Evolutionary conservation across 2,329 filamentous ascomycete species (phyloP).

Genomic region (Microthyrium microscopicum): DNA sequence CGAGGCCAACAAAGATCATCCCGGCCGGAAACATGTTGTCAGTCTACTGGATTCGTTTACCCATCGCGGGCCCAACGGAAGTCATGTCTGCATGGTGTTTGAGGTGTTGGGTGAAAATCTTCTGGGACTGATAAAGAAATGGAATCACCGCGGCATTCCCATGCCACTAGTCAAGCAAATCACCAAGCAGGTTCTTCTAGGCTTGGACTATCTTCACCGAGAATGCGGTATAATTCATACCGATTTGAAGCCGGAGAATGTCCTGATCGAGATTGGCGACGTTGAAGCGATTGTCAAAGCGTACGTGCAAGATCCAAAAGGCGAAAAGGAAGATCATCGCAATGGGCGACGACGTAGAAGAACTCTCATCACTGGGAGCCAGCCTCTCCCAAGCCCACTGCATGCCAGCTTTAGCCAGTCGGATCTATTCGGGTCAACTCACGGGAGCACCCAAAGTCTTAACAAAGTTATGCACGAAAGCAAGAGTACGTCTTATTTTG

Average conservation of each 20-base stretch:
- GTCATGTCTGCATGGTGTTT: slow-evolving; percentile 98
- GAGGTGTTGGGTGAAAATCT: slow-evolving; percentile 94
- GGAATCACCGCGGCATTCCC: slow-evolving; percentile 94
- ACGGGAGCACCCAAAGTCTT: slow-evolving; percentile 51
- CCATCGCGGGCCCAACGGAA: slow-evolving; percentile 90
- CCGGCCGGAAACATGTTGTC: slow-evolving; percentile 87
- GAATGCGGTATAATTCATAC: slow-evolving; percentile 99
- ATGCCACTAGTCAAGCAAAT: slow-evolving; percentile 97
- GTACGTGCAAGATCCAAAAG: slow-evolving; percentile 65
- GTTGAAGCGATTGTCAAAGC: slow-evolving; percentile 97
- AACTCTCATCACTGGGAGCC: slow-evolving; percentile 91
- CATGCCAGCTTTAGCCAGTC: slow-evolving; percentile 77
- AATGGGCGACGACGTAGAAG: slow-evolving; percentile 80
- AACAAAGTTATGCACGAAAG: slow-evolving; percentile 68
- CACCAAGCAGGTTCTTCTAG: slow-evolving; percentile 90
- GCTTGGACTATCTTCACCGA: slow-evolving; percentile 87
- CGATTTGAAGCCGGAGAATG: slow-evolving; percentile 93
- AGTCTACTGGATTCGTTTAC: slow-evolving; percentile 94
- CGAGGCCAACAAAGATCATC: slow-evolving; percentile 83
- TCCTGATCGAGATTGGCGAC: slow-evolving; percentile 95
- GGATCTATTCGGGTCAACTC: slow-evolving; percentile 52
- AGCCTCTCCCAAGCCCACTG: slow-evolving; percentile 85
- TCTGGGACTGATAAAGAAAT: slow-evolving; percentile 88
- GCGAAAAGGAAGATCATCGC: slow-evolving; percentile 71
- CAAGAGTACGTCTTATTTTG: background rate